Evolutionary conservation across 2,329 filamentous ascomycete species (phyloP), one percentile per base, ranked within the genome.

Genomic region (Penicillium sp.): DNA sequence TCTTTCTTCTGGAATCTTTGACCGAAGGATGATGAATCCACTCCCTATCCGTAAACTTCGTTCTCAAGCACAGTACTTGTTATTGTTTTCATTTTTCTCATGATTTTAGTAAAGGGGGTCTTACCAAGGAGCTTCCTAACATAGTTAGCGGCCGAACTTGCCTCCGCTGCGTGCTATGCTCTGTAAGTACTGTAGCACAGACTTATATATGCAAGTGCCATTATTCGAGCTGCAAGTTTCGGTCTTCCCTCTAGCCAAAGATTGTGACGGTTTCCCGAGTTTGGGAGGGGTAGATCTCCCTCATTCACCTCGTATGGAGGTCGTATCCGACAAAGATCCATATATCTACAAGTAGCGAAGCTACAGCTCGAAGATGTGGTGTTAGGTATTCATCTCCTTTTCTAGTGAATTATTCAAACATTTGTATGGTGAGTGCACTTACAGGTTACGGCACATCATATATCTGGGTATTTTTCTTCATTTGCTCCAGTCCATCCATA

Each of bases 1-100:
- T n/a, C 55, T 38, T 59, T 35, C 30, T 64, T 60, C 52, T 57
- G 56, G 60, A 61, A 62, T 14, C 37, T 52, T 51, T 38, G 37
- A 42, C 46, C 53, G 57, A 61, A 58, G 22, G n/a, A 52, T 61
- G 14, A 25, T 19, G n/a, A 35, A 25, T 46, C 37, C 33, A 19
- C 43, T 40, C 10, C 45, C 16, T 14, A 16, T 35, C 22, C 14
- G 19, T 46, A 13, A 26, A 14, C 19, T 33, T 30, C 11, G 11
- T n/a, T 35, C 28, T 26, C 10, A 19, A 25, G 48, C 11, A 16
- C 19, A 22, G 19, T 22, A 22, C 19, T 22, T 22, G 19, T 22
- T 22, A 22, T 1, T 1, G 19, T 22, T 22, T 22, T 22, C 19
- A 1, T 22, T 22, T 22, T 22, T 22, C 19, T 22, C 19, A 22